Evolutionary conservation across 176 grass and related monocot genomes (phyloP), one percentile per base, ranked within the genome.

Genomic region (Lolium rigidum): DNA sequence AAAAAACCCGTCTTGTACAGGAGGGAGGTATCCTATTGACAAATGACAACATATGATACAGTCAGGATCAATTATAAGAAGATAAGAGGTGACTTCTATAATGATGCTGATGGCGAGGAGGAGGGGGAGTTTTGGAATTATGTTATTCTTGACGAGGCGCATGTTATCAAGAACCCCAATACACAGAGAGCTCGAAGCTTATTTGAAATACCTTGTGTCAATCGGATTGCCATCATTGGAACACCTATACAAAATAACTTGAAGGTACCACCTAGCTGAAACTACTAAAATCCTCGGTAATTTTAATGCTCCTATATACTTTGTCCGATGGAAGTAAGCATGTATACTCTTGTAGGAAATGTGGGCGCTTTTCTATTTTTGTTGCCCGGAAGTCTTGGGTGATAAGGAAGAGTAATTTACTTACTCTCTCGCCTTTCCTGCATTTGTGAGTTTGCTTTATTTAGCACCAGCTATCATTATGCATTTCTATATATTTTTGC

Each of bases 341-440:
- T 84, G 79, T 62, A 20, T 67, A 61, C 82, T 86, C 56, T 80
- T 83, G 17, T 82, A 98, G 95, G 95, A 98, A 93, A 87, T 98
- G 63, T 95, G 95, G 95, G 91, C 89, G 68, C 68, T 98, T 9
- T 98, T 98, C 86, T 70, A 87, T 86, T 98, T 95, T 59, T 98
- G 93, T 84, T 98, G 93, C 61, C 84, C 91, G 13, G 88, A 94
- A 77, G 70, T 98, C 64, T 85, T 98, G 86, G 95, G 93, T 77
- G 93, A 92, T 68, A 94, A 90, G 86, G 83, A 92, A 41, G 74
- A 83, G 95, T 98, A 90, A 90, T 81, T 87, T 16, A 38, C 62
- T 85, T 54, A 46, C 10, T 26, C 10, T 49, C 35, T 77, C 66
- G 25, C 70, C 39, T 89, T 86, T 73, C 84, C 15, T 85, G 56